phyloP scores from a whole-genome alignment of 1,284 basidiomycete species.

The Ganoderma lucidum region DNA sequence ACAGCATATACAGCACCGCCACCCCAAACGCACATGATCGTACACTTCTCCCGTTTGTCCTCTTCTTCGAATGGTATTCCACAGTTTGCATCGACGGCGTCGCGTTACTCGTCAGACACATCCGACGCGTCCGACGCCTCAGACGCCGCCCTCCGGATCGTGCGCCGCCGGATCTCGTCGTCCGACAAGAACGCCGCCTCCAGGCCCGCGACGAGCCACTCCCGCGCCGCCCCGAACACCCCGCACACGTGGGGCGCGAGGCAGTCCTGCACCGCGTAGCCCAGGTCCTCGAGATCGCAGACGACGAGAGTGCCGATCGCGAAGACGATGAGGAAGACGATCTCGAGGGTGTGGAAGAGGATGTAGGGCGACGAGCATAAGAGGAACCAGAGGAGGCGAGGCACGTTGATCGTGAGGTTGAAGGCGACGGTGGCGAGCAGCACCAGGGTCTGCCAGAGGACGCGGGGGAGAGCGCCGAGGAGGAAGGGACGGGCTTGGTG shows the following conservation, averaged over 20 bases:
- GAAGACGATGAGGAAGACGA: neutral
- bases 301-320: constrained; percentile 4
- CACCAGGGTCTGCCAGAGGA: neutral
- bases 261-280: neutral
- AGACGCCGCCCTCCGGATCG: neutral
- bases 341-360: constrained; percentile 3
- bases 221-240: neutral
- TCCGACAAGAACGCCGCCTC: constrained; percentile 17
- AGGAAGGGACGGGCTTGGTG: neutral
- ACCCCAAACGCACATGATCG: neutral
- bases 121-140: neutral
- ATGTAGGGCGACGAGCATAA: neutral
- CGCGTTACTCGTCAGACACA: neutral
- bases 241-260: neutral
- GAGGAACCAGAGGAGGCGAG: neutral
- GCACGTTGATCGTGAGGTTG: neutral
- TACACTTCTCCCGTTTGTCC: neutral
- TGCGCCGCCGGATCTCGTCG: constrained; percentile 5
- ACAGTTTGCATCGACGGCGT: neutral
- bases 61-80: neutral
- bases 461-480: neutral
- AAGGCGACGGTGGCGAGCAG: constrained; percentile 25
- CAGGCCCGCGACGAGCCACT: constrained; percentile 12
- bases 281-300: neutral
- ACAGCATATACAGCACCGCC: neutral